Base-by-base conservation (phyloP, 805 yeast genomes). In the Suhomyces tanzawaensis region DNA sequence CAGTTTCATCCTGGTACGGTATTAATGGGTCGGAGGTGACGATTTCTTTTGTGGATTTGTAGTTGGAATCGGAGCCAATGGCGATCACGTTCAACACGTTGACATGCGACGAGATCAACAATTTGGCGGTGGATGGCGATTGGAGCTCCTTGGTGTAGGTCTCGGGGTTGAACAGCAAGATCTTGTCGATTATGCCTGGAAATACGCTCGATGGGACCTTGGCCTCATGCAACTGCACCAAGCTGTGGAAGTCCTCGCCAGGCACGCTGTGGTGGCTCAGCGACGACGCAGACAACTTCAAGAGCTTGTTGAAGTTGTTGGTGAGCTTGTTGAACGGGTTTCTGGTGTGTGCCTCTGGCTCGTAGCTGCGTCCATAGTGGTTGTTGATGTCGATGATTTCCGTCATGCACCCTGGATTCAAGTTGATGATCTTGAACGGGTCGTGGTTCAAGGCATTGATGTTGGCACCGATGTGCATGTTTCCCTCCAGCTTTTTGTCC, bases 381-480 rank as follows among this genome's bases (percentile, higher is more conserved):
- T 22, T 25, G 6, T 41, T 33, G 21, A 53, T 30, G 9, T 40
- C 45, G 7, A 56, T 37, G 28, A 55, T 41, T 3, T 45, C 36
- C 7, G 49, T 41, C 14, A 71, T 42, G 45, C 82, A 77, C 0
- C 84, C 81, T 0, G 82, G 81, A 14, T 72, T 76, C 37, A 77
- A 55, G 47, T 72, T 77, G 15, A 77, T 78, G 19, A 66, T 60
- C 37, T 66, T 66, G 48, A 72, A 77, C 1, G 77, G 74, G 48
- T 78, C 84, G 4, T 79, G 71, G 29, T 57, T 43, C 37, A 78
- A 54, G 0, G 82, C 79, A 41, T 75, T 77, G 19, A 77, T 65
- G 31, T 66, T 66, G 30, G 81, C 78, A 0, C 81, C 84, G 15
- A 77, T 63, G 19, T 65, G 72, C 48, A 71, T 47, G 3, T 72